Percentiles rank a stretch among this genome's conserved stretches.
phyloP scores from a whole-genome alignment of 2,329 filamentous ascomycete genomes.

The Camillea tinctor region DNA sequence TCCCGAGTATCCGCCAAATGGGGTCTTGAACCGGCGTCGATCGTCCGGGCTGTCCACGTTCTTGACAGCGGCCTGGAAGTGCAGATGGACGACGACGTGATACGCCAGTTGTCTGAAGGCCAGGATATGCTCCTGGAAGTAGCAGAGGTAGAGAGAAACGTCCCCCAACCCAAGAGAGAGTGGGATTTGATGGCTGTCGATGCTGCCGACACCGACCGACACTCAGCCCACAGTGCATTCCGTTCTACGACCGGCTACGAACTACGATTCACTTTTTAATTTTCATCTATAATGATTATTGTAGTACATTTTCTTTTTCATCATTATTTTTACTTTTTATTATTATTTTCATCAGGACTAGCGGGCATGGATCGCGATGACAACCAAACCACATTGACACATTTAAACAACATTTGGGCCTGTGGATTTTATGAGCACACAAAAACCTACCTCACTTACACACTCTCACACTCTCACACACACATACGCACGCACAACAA shows the following conservation, averaged over 20 bases:
- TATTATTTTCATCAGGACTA: too few species aligned
- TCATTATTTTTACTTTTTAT: too few species aligned
- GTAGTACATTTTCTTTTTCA: not conserved
- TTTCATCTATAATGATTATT: constrained; percentile 12
- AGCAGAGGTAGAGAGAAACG: constrained; percentile 38
- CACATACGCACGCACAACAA: too few species aligned
- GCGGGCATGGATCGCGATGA: not conserved
- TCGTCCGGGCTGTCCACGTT: constrained; percentile 70
- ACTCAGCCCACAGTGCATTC: constrained; percentile 32
- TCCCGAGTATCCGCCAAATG: constrained; percentile 75
- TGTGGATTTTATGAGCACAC: constrained; percentile 4
- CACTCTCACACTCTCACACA: too few species aligned
- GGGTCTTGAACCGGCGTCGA: constrained; percentile 69
- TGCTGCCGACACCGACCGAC: constrained; percentile 37
- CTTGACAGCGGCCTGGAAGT: constrained; percentile 76
- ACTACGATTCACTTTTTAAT: constrained; percentile 48
- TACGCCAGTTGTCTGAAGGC: constrained; percentile 80
- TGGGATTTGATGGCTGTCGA: constrained; percentile 66
- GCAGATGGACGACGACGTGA: constrained; percentile 86
- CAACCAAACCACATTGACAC: not conserved
- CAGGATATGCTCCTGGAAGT: constrained; percentile 86
- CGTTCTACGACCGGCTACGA: constrained; percentile 38
- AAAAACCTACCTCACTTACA: constrained; percentile 5
- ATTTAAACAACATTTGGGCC: not conserved
- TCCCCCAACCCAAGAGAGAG: constrained; percentile 49